Conservation (phyloP, 768 basidiomycete genomes). For the Steccherinum ochraceum region DNA sequence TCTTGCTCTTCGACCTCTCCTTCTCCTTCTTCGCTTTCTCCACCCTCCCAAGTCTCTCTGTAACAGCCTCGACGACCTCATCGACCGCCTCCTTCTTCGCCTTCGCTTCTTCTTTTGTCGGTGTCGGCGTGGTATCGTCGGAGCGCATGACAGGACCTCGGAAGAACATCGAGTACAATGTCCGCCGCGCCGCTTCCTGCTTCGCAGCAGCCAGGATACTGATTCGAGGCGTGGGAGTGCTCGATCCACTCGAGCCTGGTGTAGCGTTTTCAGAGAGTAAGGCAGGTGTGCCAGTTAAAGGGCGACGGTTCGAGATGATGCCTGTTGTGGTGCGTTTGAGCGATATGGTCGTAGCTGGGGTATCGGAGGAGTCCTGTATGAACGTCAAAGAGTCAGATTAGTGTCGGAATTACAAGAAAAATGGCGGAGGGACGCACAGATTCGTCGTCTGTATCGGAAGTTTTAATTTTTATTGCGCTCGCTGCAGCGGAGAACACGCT, state of each 20-base stretch:
- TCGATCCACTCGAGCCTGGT: constrained; percentile 34
- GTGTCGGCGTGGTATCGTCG: background rate
- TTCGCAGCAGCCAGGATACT: constrained; percentile 62
- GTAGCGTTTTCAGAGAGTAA: constrained; percentile 27
- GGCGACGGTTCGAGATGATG: constrained; percentile 68
- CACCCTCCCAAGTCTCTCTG: background rate
- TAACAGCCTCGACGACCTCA: background rate
- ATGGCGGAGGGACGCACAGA: constrained; percentile 9
- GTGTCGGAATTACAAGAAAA: background rate
- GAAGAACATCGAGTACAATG: constrained; percentile 77
- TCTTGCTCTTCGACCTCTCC: constrained; percentile 5
- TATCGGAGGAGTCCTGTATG: constrained; percentile 13
- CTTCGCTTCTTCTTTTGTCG: background rate
- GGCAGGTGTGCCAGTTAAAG: constrained; percentile 43
- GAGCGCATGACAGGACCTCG: constrained; percentile 66
- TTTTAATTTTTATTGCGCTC: constrained; percentile 70
- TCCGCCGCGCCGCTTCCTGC: constrained; percentile 67
- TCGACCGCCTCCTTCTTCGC: constrained; percentile 1
- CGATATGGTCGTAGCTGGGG: constrained; percentile 3
- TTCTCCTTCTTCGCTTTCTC: constrained; percentile 3
- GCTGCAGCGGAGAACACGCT: constrained; percentile 82
- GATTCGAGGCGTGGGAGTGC: constrained; percentile 27
- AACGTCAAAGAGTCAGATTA: constrained; percentile 10
- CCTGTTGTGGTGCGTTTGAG: constrained; percentile 65
- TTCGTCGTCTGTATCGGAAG: constrained; percentile 41